Conservation (phyloP, 2,329 filamentous ascomycete species). For the Paracamarosporium sp. region DNA sequence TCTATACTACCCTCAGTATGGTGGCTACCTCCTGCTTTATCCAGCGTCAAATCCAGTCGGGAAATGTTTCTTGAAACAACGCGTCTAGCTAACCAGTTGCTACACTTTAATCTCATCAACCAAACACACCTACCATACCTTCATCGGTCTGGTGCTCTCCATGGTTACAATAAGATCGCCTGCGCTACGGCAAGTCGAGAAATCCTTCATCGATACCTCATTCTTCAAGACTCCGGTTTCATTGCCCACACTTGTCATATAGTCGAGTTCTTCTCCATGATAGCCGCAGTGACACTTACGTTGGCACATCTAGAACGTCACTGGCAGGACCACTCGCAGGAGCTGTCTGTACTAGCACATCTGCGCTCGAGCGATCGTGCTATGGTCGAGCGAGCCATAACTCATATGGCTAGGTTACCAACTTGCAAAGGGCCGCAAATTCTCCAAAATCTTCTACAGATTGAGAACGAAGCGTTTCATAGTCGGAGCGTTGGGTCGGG, state of each 20-base stretch:
- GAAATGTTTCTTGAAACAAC: conserved; percentile 2
- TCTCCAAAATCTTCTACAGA: background rate
- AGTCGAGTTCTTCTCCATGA: conserved; percentile 9
- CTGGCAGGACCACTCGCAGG: background rate
- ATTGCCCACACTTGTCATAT: conserved; percentile 1
- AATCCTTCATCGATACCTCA: conserved; percentile 5
- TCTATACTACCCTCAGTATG: background rate
- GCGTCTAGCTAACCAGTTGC: background rate
- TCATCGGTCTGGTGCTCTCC: background rate
- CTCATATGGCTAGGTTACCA: background rate
- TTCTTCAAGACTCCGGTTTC: background rate
- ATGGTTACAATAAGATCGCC: background rate
- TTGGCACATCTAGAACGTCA: conserved; percentile 3
- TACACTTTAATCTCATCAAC: conserved; percentile 12
- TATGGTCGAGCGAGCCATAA: background rate
- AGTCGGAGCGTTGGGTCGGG: conserved; percentile 3
- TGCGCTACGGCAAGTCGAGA: conserved; percentile 9
- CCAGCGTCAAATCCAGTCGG: background rate
- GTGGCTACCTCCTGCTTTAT: conserved; percentile 4
- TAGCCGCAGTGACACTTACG: conserved; percentile 2
- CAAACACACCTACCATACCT: conserved; percentile 9
- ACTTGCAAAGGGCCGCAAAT: conserved; percentile 6
- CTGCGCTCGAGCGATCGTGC: conserved; percentile 5
- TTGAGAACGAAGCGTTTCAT: conserved; percentile 4
- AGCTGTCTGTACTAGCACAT: conserved; percentile 4